These are phyloP conservation scores for Paraconiothyrium brasiliense DNA, from an alignment of 2,329 filamentous ascomycete genomes.

Conservation along the genomic window DNA sequence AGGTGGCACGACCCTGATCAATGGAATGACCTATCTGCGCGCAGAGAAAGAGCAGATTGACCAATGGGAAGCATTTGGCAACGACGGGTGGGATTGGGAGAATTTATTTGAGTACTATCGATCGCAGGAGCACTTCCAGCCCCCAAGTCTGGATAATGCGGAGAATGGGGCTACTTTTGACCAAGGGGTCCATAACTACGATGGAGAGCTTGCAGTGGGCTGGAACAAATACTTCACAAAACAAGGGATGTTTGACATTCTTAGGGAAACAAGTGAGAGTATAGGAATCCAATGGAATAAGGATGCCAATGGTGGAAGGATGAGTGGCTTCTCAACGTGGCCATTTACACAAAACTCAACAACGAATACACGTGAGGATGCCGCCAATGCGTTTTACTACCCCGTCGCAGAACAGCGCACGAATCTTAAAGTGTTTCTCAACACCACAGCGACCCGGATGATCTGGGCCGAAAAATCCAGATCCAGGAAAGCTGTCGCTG, in stretches of 20 bases:
- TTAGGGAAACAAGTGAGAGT: slow-evolving; percentile 50
- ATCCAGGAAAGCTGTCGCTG: slow-evolving; percentile 27
- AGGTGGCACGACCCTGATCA: slow-evolving; percentile 56
- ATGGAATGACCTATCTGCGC: slow-evolving; percentile 51
- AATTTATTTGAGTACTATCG: slow-evolving; percentile 40
- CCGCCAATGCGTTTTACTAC: slow-evolving; percentile 59
- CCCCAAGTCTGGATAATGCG: slow-evolving; percentile 27
- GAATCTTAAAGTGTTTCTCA: slow-evolving; percentile 56
- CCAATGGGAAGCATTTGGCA: slow-evolving; percentile 45
- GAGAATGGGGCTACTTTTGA: slow-evolving; percentile 38
- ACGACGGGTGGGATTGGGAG: slow-evolving; percentile 46
- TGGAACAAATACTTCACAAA: slow-evolving; percentile 39
- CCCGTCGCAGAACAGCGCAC: slow-evolving; percentile 49
- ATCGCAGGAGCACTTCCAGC: slow-evolving; percentile 37
- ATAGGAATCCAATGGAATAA: slow-evolving; percentile 51
- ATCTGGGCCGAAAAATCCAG: slow-evolving; percentile 40
- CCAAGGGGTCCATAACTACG: slow-evolving; percentile 29
- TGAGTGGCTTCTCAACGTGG: slow-evolving; percentile 56
- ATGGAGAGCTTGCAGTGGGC: slow-evolving; percentile 38
- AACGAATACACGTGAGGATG: slow-evolving; percentile 55
- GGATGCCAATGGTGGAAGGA: slow-evolving; percentile 55
- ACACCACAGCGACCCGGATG: slow-evolving; percentile 54
- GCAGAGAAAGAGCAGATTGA: slow-evolving; percentile 46
- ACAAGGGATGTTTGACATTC: slow-evolving; percentile 33
- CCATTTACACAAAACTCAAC: slow-evolving; percentile 54